phyloP scores from a whole-genome alignment of 352 stramenopile genomes.

The Phytophthora agathidicida region DNA sequence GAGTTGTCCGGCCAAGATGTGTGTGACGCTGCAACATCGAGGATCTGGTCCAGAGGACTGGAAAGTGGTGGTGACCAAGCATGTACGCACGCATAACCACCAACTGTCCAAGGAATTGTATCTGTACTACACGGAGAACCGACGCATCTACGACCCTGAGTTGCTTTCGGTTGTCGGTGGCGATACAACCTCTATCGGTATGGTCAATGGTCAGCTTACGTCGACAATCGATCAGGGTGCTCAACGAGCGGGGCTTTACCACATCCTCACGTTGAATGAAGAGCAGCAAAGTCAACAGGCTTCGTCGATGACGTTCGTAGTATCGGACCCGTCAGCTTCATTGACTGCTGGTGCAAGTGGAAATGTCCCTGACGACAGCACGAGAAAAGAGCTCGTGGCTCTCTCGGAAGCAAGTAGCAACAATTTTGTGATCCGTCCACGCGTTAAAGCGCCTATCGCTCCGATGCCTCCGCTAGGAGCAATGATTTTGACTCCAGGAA shows the following conservation, averaged over 20 bases:
- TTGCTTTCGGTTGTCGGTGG: conserved; percentile 42
- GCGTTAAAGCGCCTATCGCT: background rate
- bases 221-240: conserved; percentile 28
- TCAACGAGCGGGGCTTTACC: conserved; percentile 23
- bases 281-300: conserved; percentile 25
- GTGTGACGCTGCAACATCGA: conserved; percentile 69
- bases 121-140: conserved; percentile 79
- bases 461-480: conserved; percentile 26
- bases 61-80: conserved; percentile 80
- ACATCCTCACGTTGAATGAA: conserved; percentile 17
- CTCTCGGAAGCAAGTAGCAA: conserved; percentile 11
- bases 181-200: conserved; percentile 3
- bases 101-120: conserved; percentile 76
- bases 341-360: background rate
- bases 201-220: conserved; percentile 12
- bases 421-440: conserved; percentile 25
- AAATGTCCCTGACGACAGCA: background rate
- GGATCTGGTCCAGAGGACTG: conserved; percentile 45
- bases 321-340: conserved; percentile 8
- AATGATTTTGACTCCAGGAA: conserved; percentile 39
- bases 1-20: conserved; percentile 80
- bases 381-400: conserved; percentile 14
- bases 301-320: conserved; percentile 20
- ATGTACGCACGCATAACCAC: conserved; percentile 76
- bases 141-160: conserved; percentile 79